Evolutionary conservation across 2,329 filamentous ascomycete species (phyloP).

Genomic region (Pezicula radicicola): DNA sequence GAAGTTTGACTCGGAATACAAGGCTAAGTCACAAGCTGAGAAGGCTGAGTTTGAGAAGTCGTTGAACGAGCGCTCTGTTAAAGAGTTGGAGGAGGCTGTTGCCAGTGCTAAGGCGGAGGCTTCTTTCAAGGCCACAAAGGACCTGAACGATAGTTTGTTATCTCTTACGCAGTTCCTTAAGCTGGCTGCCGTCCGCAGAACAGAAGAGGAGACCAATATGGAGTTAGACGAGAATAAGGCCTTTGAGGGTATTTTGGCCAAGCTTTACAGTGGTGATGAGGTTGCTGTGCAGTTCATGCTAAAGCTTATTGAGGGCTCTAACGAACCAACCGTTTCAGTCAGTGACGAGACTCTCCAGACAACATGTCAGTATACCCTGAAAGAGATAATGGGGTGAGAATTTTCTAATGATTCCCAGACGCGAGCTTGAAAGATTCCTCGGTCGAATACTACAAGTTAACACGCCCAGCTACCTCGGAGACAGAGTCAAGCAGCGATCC

Average conservation of each 20-base stretch:
- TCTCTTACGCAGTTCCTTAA: slow-evolving; percentile 77
- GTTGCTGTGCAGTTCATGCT: slow-evolving; percentile 71
- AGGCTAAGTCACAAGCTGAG: slow-evolving; percentile 53
- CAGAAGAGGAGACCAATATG: slow-evolving; percentile 63
- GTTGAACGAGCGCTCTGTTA: slow-evolving; percentile 45
- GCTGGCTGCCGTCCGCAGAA: slow-evolving; percentile 71
- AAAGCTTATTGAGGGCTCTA: slow-evolving; percentile 71
- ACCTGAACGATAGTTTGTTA: slow-evolving; percentile 63
- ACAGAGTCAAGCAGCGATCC: slow-evolving; percentile 28
- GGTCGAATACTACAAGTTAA: slow-evolving; percentile 43
- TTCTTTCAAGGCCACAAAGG: slow-evolving; percentile 49
- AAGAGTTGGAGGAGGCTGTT: slow-evolving; percentile 44
- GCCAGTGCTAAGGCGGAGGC: slow-evolving; percentile 50
- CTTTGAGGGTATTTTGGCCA: slow-evolving; percentile 74
- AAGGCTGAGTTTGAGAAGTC: slow-evolving; percentile 59
- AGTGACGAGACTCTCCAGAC: slow-evolving; percentile 62
- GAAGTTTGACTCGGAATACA: slow-evolving; percentile 73
- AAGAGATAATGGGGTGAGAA: neutral
- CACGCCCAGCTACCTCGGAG: slow-evolving; percentile 31
- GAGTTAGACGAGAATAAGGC: slow-evolving; percentile 71
- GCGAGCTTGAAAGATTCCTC: slow-evolving; percentile 55
- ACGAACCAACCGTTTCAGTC: slow-evolving; percentile 64
- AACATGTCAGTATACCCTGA: slow-evolving; percentile 58
- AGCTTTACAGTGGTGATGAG: slow-evolving; percentile 77
- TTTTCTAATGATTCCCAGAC: slow-evolving; percentile 38